These are phyloP conservation scores for Candida cerambycidarum DNA, from an alignment of 805 yeast species.

Conservation along the genomic window DNA sequence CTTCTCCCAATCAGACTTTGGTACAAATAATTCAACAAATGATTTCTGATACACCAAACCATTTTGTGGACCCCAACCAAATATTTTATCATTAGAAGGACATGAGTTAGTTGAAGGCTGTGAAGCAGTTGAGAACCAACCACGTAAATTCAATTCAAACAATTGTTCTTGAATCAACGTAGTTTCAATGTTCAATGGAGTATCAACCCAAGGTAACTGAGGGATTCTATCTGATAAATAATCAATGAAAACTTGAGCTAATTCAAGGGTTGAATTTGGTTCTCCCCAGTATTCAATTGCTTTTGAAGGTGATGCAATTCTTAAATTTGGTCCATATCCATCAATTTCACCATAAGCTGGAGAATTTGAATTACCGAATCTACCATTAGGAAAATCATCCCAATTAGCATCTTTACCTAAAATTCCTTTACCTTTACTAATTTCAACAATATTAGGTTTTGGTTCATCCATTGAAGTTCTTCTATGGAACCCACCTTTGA, in stretches of 20 bases:
- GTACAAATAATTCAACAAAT: slow-evolving; percentile 80
- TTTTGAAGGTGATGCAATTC: slow-evolving; percentile 59
- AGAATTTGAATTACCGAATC: slow-evolving; percentile 92
- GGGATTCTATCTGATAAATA: slow-evolving; percentile 75
- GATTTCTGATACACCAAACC: slow-evolving; percentile 93
- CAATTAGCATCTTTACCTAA: slow-evolving; percentile 89
- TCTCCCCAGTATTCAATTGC: slow-evolving; percentile 80
- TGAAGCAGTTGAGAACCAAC: slow-evolving; percentile 86
- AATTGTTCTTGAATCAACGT: slow-evolving; percentile 90
- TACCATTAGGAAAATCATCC: slow-evolving; percentile 96
- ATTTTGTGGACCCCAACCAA: slow-evolving; percentile 96
- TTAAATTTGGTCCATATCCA: slow-evolving; percentile 92
- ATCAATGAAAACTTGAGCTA: slow-evolving; percentile 64
- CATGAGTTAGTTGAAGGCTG: slow-evolving; percentile 92
- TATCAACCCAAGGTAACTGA: slow-evolving; percentile 89
- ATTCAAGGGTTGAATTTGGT: slow-evolving; percentile 60
- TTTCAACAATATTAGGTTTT: slow-evolving; percentile 51
- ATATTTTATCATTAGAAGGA: slow-evolving; percentile 75
- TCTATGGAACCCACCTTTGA: slow-evolving; percentile 19
- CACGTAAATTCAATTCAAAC: slow-evolving; percentile 69
- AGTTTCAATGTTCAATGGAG: slow-evolving; percentile 84
- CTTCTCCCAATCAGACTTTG: slow-evolving; percentile 65
- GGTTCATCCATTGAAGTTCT: slow-evolving; percentile 35
- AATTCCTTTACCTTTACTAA: slow-evolving; percentile 80
- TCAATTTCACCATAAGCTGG: slow-evolving; percentile 98